phyloP scores from a whole-genome alignment of 306 rosid species.

The Boehmeria nivea region DNA sequence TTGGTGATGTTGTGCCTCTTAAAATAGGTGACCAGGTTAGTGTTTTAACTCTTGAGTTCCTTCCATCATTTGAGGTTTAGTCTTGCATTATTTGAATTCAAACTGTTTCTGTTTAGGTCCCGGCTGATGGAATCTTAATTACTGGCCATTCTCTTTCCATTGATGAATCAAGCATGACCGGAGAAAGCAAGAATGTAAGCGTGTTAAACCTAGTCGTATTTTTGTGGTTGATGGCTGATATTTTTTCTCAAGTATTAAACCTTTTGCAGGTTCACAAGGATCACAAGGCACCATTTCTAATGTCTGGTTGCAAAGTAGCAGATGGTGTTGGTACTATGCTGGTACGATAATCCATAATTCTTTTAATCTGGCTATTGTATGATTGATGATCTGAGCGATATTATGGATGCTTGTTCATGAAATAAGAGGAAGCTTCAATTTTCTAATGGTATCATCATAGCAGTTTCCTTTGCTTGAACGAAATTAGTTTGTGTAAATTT shows the following conservation, averaged over 20 bases:
- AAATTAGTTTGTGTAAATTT: too few relatives aligned
- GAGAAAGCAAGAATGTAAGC: slow-evolving; percentile 96
- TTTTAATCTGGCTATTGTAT: too few relatives aligned
- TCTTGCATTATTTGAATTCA: too few relatives aligned
- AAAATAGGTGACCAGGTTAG: slow-evolving; percentile 95
- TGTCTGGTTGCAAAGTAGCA: slow-evolving; percentile 99
- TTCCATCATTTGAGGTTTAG: too few relatives aligned
- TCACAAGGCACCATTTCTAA: slow-evolving; percentile 77
- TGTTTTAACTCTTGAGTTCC: too few relatives aligned
- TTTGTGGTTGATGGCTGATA: slow-evolving; percentile 16
- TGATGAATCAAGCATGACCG: slow-evolving; percentile 99
- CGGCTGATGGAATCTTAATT: slow-evolving; percentile 91
- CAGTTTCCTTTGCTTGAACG: too few relatives aligned
- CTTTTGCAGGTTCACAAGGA: slow-evolving; percentile 77
- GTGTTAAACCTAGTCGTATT: slow-evolving; percentile 13
- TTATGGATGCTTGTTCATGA: too few relatives aligned
- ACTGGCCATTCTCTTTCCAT: slow-evolving; percentile 82
- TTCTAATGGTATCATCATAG: too few relatives aligned
- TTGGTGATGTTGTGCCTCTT: slow-evolving; percentile 93
- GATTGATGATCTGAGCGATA: too few relatives aligned
- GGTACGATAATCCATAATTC: slow-evolving; percentile 37
- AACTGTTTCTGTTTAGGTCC: slow-evolving; percentile 72
- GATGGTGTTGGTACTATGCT: slow-evolving; percentile 95
- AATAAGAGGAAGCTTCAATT: too few relatives aligned
- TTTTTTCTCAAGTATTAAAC: slow-evolving; percentile 29